A percentile compares a stretch with the other conserved stretches of the same genome.
phyloP scores from a whole-genome alignment of 805 yeast genomes.

The Saccharomycopsis sp. region DNA sequence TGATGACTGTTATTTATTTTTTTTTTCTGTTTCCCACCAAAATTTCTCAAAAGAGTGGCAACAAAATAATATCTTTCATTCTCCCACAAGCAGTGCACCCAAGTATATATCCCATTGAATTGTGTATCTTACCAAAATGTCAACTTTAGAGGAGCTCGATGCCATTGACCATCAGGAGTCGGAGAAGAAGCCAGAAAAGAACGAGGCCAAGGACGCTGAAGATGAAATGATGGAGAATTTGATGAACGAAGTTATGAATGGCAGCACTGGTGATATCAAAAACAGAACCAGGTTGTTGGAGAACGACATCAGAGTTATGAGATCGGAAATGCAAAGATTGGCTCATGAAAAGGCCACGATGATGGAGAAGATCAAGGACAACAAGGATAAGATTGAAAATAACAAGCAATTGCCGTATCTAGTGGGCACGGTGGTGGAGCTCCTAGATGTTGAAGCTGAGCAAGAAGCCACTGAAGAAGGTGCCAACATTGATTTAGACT shows the following conservation, averaged over 20 bases:
- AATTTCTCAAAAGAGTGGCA: too few relatives aligned
- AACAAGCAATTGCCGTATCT: slow-evolving; percentile 92
- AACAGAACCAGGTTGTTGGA: slow-evolving; percentile 84
- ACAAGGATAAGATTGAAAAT: slow-evolving; percentile 90
- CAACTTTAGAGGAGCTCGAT: slow-evolving; percentile 79
- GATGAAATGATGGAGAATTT: too few relatives aligned
- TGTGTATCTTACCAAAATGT: too few relatives aligned
- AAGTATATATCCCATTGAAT: too few relatives aligned
- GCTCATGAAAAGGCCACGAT: slow-evolving; percentile 89
- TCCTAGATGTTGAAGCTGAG: slow-evolving; percentile 79
- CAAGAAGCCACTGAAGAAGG: slow-evolving; percentile 83
- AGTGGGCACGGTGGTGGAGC: slow-evolving; percentile 94
- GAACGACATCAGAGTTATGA: slow-evolving; percentile 90
- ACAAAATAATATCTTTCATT: too few relatives aligned
- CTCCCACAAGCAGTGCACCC: too few relatives aligned
- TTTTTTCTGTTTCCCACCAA: too few relatives aligned
- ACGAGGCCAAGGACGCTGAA: slow-evolving; percentile 30
- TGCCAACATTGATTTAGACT: slow-evolving; percentile 88
- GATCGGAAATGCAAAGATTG: slow-evolving; percentile 82
- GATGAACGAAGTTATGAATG: slow-evolving; percentile 71
- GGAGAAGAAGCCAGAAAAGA: slow-evolving; percentile 21
- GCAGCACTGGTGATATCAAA: slow-evolving; percentile 73
- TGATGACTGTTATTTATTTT: too few relatives aligned
- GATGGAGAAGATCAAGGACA: slow-evolving; percentile 90
- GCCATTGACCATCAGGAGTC: slow-evolving; percentile 31